phyloP scores from a whole-genome alignment of 2,329 filamentous ascomycete genomes.

The Aspergillus nomiae region DNA sequence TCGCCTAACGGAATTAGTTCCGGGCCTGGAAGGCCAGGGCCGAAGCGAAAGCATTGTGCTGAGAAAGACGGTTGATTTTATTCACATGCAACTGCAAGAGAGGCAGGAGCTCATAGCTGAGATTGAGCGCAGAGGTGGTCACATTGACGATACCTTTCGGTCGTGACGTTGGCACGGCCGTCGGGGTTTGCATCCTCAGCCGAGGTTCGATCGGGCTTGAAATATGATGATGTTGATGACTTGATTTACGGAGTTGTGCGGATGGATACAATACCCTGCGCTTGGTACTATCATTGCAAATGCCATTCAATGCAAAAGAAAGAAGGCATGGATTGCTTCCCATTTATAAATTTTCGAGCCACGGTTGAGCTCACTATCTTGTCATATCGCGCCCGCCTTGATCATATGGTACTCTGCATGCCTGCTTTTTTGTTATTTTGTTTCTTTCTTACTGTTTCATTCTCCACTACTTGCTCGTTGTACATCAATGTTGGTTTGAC shows the following conservation, averaged over 20 bases:
- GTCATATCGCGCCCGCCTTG: not conserved
- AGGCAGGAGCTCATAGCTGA: conserved; percentile 60
- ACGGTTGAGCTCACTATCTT: not conserved
- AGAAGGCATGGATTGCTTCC: not conserved
- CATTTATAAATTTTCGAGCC: not conserved
- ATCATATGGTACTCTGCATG: not conserved
- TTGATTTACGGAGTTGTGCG: not conserved
- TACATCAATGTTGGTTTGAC: not conserved
- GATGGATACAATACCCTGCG: not conserved
- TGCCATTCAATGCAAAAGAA: not conserved
- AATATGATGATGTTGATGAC: conserved; percentile 1
- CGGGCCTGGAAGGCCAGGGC: conserved; percentile 78
- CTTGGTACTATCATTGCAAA: no score
- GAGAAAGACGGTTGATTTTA: conserved; percentile 67
- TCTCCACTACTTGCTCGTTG: not conserved
- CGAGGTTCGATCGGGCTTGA: conserved; percentile 1
- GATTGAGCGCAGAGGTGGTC: conserved; percentile 61
- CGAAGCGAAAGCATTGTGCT: conserved; percentile 85
- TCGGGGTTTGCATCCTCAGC: not conserved
- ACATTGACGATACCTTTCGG: conserved; percentile 49
- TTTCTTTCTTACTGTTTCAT: not conserved
- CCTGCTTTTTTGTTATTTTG: not conserved
- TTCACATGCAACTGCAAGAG: conserved; percentile 61
- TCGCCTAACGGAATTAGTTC: conserved; percentile 75
- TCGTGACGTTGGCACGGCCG: conserved; percentile 3